Base-by-base conservation (phyloP, 228 moss, liverwort and hornwort genomes). In the Sphagnum magellanicum region DNA sequence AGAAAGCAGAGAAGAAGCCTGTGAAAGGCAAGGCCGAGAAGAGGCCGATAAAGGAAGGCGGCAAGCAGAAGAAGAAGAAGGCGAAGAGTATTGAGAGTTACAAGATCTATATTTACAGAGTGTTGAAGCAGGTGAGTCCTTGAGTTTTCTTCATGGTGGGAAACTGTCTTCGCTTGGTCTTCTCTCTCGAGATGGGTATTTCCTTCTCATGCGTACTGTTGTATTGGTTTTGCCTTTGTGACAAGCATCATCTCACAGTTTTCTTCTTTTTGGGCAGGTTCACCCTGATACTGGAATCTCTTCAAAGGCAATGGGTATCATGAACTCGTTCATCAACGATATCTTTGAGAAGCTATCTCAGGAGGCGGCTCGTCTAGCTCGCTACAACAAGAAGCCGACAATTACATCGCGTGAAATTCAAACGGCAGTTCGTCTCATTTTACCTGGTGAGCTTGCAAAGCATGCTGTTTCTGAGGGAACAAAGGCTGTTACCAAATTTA, bases 41-140 rank as follows among this genome's bases (percentile, higher is more conserved):
- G 80, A 84, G 80, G 75, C 80, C 80, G 0, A 73, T 77, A 47
- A 84, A 84, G 73, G 73, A 75, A 0, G 80, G 66, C 46, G 11
- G 16, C 13, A 80, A 83, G 70, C 77, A 81, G 75, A 83, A 77
- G 77, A 83, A 80, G 70, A 73, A 66, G 59, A 60, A 67, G 4
- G 80, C 79, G 67, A 67, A 67, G 80, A 83, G 75, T 0, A 71
- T 73, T 0, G 83, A 83, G 80, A 83, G 77, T 0, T 83, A 83
- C 68, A 80, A 84, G 77, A 84, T 84, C 8, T 84, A 84, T 63
- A 84, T 84, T 16, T 80, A 84, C 83, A 84, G 80, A 75, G 84
- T 84, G n/a, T 71, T 84, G 70, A 84, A 84, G 73, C 83, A 84
- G 75, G 83, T 84, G 50, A 68, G 48, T 5, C 6, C 14, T 8